Evolutionary conservation across 306 rosid genomes (phyloP).

Genomic region (Casuarina cunninghamiana): DNA sequence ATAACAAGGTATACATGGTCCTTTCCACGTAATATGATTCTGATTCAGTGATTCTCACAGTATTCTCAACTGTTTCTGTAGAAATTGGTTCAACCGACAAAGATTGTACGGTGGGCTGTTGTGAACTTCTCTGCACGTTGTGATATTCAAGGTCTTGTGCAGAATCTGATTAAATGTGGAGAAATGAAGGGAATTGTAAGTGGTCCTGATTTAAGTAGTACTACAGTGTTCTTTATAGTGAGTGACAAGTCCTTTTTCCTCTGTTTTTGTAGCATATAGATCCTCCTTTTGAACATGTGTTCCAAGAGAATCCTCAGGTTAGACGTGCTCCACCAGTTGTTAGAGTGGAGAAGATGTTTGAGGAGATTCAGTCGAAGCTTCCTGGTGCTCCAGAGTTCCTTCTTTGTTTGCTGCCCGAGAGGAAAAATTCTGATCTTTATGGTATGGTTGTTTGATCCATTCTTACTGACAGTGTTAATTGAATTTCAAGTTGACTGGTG

Average conservation of each 20-base stretch:
- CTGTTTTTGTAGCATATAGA: slow-evolving; percentile 47
- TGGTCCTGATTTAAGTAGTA: neutral
- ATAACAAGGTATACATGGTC: slow-evolving; percentile 60
- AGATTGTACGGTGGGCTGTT: slow-evolving; percentile 71
- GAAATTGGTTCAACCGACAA: slow-evolving; percentile 66
- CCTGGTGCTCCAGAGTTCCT: slow-evolving; percentile 73
- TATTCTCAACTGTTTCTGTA: slow-evolving; percentile 29
- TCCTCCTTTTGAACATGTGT: slow-evolving; percentile 46
- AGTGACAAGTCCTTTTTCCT: slow-evolving; percentile 2
- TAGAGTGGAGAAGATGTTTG: slow-evolving; percentile 86
- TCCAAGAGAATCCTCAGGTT: slow-evolving; percentile 58
- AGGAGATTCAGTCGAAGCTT: slow-evolving; percentile 55
- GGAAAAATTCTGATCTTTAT: slow-evolving; percentile 89
- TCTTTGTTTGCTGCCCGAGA: slow-evolving; percentile 84
- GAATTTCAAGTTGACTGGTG: neutral
- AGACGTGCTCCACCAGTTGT: slow-evolving; percentile 78
- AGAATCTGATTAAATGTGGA: slow-evolving; percentile 65
- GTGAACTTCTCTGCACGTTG: slow-evolving; percentile 90
- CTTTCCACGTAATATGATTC: neutral
- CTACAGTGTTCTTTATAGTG: neutral
- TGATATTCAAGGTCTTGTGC: slow-evolving; percentile 55
- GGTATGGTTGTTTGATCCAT: slow-evolving; percentile 38
- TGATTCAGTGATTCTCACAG: neutral
- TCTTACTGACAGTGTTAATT: neutral
- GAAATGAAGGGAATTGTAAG: slow-evolving; percentile 86